phyloP scores from a whole-genome alignment of 2,329 filamentous ascomycete genomes.

The Lachnellula cervina region DNA sequence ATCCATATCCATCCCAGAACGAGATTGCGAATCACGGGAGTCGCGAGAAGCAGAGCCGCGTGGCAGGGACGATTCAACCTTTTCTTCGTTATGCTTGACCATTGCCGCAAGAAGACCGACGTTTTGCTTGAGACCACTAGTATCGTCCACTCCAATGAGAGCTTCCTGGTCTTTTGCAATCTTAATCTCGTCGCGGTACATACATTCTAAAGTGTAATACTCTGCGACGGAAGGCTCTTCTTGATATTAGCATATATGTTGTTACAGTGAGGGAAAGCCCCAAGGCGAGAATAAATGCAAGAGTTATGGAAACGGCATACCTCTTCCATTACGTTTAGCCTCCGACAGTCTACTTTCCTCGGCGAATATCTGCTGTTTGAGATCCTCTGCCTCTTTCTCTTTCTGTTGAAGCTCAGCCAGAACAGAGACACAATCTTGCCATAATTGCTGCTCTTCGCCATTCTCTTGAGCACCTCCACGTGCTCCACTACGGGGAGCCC shows the following conservation, averaged over 20 bases:
- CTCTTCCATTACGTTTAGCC: background rate
- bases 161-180: constrained; percentile 25
- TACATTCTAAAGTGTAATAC: constrained; percentile 17
- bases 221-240: constrained; percentile 23
- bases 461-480: constrained; percentile 8
- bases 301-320: background rate
- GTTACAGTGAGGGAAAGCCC: too few species aligned
- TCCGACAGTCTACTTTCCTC: constrained; percentile 6
- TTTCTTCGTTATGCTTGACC: constrained; percentile 22
- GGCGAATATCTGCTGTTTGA: constrained; percentile 9
- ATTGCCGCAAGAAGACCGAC: constrained; percentile 19
- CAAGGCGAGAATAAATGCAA: too few species aligned
- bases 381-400: constrained; percentile 5
- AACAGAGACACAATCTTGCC: constrained; percentile 1
- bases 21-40: constrained; percentile 19
- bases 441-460: constrained; percentile 11
- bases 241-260: constrained; percentile 1
- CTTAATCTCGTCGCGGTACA: constrained; percentile 29
- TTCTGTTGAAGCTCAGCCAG: background rate
- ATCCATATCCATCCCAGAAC: constrained; percentile 28
- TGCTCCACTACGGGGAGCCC: constrained; percentile 7
- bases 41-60: constrained; percentile 21
- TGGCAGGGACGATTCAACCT: constrained; percentile 8
- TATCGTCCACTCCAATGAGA: constrained; percentile 6
- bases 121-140: constrained; percentile 7